Evolutionary conservation across 1,284 basidiomycete species (phyloP).

Genomic region (Peniophora sp.): DNA sequence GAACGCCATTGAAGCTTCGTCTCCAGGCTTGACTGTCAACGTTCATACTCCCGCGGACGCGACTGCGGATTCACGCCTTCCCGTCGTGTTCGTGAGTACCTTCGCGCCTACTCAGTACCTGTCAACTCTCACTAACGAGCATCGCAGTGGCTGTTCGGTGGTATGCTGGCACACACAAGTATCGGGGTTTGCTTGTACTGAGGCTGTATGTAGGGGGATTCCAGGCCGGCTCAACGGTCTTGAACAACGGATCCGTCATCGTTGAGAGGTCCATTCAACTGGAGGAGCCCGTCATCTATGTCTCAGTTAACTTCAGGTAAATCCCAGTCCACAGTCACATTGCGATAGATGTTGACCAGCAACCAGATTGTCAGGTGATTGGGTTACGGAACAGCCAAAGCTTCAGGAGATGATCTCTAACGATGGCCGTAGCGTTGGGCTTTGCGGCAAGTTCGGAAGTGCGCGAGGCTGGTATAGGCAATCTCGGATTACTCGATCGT

Average conservation of each 20-base stretch:
- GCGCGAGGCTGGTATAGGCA: slow-evolving; percentile 36
- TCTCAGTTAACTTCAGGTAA: slow-evolving; percentile 28
- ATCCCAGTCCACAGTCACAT: background rate
- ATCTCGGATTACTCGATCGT: slow-evolving; percentile 41
- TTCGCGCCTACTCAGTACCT: background rate
- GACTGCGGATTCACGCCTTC: slow-evolving; percentile 14
- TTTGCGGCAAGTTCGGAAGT: slow-evolving; percentile 39
- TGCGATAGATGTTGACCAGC: background rate
- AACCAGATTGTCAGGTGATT: background rate
- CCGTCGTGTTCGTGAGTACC: slow-evolving; percentile 25
- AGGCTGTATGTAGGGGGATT: slow-evolving; percentile 19
- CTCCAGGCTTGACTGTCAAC: background rate
- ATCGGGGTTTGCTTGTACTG: slow-evolving; percentile 7
- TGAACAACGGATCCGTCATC: slow-evolving; percentile 14
- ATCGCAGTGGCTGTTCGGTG: slow-evolving; percentile 20
- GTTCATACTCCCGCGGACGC: slow-evolving; percentile 1
- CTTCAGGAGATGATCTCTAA: slow-evolving; percentile 1
- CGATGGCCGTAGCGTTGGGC: slow-evolving; percentile 20
- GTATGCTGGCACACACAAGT: slow-evolving; percentile 6
- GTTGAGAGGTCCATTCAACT: slow-evolving; percentile 19
- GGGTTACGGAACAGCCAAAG: background rate
- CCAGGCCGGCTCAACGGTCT: slow-evolving; percentile 16
- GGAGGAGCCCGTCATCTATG: slow-evolving; percentile 21
- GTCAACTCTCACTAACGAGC: slow-evolving; percentile 2
- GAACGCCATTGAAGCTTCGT: background rate